Evolutionary conservation across 352 stramenopile genomes (phyloP).

Genomic region (Phytopythium vexans): DNA sequence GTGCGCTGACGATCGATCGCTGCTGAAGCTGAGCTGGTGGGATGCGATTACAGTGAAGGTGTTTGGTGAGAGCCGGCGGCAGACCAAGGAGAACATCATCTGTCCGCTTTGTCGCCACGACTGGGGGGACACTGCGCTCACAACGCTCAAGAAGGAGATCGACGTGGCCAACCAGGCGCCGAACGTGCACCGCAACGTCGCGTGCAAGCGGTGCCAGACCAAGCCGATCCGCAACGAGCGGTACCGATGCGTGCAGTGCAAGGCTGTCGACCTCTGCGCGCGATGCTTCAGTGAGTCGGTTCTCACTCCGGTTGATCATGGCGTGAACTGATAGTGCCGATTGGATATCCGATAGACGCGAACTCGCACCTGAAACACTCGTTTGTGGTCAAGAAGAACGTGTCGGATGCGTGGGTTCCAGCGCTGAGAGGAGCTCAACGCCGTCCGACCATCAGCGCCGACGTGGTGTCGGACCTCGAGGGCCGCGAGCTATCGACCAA

Average conservation of each 20-base stretch:
- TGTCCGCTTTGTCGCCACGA: constrained; percentile 83
- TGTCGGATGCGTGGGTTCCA: constrained; percentile 55
- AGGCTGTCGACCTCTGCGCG: constrained; percentile 67
- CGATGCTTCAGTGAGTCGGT: constrained; percentile 66
- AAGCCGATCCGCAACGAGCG: constrained; percentile 77
- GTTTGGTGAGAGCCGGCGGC: constrained; percentile 72
- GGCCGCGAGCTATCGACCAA: constrained; percentile 78
- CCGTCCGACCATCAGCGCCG: constrained; percentile 18
- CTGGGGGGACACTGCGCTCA: constrained; percentile 66
- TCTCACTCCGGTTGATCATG: not conserved
- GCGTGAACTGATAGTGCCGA: not conserved
- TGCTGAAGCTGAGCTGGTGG: not conserved
- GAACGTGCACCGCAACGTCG: constrained; percentile 66
- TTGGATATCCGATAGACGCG: constrained; percentile 20
- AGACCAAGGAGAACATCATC: constrained; percentile 83
- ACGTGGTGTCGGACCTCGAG: constrained; percentile 61
- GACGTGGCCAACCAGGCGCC: constrained; percentile 67
- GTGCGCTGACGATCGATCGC: not conserved
- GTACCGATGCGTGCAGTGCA: constrained; percentile 81
- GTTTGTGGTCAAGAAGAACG: constrained; percentile 72
- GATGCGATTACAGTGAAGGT: constrained; percentile 60
- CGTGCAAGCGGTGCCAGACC: constrained; percentile 69
- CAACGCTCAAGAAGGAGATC: constrained; percentile 65
- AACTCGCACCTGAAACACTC: constrained; percentile 61
- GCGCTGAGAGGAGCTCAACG: constrained; percentile 31